Evolutionary conservation across 2,329 filamentous ascomycete species (phyloP).

Genomic region (Trichoderma oligosporum): DNA sequence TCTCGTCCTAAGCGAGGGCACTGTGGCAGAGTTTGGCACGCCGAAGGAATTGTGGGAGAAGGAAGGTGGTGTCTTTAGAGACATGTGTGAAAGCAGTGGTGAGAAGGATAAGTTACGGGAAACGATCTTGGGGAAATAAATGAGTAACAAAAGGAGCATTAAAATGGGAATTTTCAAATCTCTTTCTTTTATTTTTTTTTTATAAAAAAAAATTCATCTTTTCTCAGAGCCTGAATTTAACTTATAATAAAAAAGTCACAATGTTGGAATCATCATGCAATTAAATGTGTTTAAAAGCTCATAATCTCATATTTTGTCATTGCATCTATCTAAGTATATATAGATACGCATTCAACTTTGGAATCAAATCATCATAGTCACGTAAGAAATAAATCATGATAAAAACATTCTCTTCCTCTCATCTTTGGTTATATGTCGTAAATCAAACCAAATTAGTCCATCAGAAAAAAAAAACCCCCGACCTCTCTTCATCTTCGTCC

Average conservation of each 20-base stretch:
- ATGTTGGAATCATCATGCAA: not conserved
- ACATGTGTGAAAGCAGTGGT: constrained; percentile 61
- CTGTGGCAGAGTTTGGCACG: constrained; percentile 63
- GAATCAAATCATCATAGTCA: not conserved
- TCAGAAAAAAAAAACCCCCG: not conserved
- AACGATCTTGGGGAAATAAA: constrained; percentile 38
- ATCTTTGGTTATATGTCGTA: not conserved
- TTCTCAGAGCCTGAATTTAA: not conserved
- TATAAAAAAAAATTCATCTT: no score
- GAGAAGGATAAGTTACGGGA: constrained; percentile 52
- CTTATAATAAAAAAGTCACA: not conserved
- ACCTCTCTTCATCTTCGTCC: not conserved
- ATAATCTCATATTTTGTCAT: constrained; percentile 5
- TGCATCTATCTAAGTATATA: constrained; percentile 1
- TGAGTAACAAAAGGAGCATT: not conserved
- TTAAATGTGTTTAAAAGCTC: not conserved
- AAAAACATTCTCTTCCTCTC: not conserved
- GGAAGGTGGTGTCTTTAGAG: constrained; percentile 52
- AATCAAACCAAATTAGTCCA: not conserved
- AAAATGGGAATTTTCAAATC: not conserved
- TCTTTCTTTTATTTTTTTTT: not conserved
- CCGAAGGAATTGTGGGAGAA: constrained; percentile 59
- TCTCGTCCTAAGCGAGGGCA: constrained; percentile 65
- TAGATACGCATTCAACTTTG: not conserved
- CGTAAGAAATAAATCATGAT: not conserved